These are phyloP conservation scores for Entrophospora sp. DNA, from an alignment of 192 early-diverging fungal species.

Conservation along the genomic window DNA sequence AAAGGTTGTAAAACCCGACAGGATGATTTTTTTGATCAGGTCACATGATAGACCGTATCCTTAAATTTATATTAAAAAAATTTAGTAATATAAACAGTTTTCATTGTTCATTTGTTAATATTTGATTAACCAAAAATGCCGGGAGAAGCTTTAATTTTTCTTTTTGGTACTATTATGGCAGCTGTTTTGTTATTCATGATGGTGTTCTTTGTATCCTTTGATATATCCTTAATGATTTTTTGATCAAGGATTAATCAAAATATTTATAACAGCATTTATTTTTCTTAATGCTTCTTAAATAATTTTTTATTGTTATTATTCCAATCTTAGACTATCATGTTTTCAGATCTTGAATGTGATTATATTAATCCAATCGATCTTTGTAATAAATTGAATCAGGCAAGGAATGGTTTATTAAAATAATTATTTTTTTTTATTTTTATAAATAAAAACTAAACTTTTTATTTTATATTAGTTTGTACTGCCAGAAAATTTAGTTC, in stretches of 20 bases:
- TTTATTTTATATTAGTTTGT: constrained; percentile 63
- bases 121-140: no score
- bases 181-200: constrained; percentile 87
- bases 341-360: constrained; percentile 78
- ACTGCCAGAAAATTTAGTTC: constrained; percentile 83
- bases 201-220: constrained; percentile 86
- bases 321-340: constrained; percentile 40
- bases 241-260: constrained; percentile 3
- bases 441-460: background rate
- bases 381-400: constrained; percentile 91
- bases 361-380: constrained; percentile 99
- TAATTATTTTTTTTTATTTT: background rate
- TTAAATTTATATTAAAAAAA: no score
- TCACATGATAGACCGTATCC: no score
- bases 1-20: no score
- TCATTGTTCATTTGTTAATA: no score
- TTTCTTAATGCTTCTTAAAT: background rate
- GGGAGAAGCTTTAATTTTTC: constrained; percentile 65
- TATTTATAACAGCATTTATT: background rate
- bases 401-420: constrained; percentile 22
- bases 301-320: background rate
- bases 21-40: no score
- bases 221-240: no score
- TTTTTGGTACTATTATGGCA: constrained; percentile 89
- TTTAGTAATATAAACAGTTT: no score